Percentiles rank a stretch among this genome's conserved stretches.
Evolutionary conservation across 2,329 filamentous ascomycete genomes (phyloP).

Genomic region (Oidium heveae): DNA sequence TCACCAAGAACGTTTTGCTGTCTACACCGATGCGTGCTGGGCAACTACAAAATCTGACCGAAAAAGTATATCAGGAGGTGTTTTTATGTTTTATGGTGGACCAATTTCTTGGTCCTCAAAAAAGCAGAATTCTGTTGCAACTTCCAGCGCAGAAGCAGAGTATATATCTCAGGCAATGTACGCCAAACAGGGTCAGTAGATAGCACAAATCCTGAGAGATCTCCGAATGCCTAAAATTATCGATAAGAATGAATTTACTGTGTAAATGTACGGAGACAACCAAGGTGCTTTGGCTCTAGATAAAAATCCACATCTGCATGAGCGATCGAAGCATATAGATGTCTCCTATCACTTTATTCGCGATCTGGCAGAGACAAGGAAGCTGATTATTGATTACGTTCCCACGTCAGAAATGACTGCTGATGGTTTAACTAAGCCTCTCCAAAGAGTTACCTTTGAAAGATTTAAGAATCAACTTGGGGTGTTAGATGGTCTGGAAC

Average conservation of each 20-base stretch:
- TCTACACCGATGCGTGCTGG: neutral
- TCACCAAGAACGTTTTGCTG: neutral
- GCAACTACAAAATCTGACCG: neutral
- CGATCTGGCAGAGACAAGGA: neutral
- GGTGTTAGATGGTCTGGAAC: neutral
- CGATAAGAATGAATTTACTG: neutral
- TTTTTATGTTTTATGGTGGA: neutral
- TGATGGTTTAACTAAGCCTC: neutral
- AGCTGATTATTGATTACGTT: neutral
- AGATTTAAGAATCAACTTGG: neutral
- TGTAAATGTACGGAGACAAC: neutral
- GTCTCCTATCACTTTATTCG: neutral
- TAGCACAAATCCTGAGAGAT: neutral
- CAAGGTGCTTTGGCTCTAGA: neutral
- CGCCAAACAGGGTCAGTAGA: neutral
- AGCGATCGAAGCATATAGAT: neutral
- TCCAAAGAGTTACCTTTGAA: neutral
- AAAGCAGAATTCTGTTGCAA: neutral
- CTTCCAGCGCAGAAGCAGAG: neutral
- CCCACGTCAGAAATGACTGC: neutral
- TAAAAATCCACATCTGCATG: neutral
- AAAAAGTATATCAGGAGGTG: neutral
- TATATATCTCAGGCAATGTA: neutral
- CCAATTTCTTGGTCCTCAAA: neutral
- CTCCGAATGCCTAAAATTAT: neutral